Conservation (phyloP, 73 alveolate genomes). For the Symbiodinium pilosum region DNA sequence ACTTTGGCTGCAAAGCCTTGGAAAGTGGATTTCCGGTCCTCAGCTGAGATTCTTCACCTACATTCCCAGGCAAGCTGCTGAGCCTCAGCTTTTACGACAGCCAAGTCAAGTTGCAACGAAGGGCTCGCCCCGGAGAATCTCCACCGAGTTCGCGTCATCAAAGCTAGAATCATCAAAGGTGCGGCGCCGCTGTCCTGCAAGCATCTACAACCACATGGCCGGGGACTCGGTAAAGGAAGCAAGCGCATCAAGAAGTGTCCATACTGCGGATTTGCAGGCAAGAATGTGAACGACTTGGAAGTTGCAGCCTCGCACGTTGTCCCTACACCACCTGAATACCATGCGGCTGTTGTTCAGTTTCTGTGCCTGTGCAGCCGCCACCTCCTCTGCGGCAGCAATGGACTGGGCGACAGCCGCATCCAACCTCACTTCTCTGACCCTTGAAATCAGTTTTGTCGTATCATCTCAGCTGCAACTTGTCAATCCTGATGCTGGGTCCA, state of each 20-base stretch:
- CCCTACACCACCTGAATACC: not conserved
- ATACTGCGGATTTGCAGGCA: conserved; percentile 67
- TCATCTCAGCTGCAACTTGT: no score
- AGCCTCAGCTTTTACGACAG: no score
- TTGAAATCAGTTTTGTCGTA: no score
- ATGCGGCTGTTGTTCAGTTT: not conserved
- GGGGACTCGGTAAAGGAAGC: not conserved
- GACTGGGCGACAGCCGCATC: conserved; percentile 8
- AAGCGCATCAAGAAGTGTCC: not conserved
- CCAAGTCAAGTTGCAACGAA: not conserved
- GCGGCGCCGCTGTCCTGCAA: conserved; percentile 67
- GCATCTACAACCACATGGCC: not conserved
- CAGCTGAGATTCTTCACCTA: no score
- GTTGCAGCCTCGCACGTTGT: not conserved
- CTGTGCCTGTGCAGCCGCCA: conserved; percentile 15
- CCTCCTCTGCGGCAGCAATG: not conserved
- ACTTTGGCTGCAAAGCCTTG: conserved; percentile 87
- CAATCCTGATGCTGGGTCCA: no score
- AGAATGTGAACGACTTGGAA: conserved; percentile 44
- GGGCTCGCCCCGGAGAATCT: conserved; percentile 56
- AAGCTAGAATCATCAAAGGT: conserved; percentile 39
- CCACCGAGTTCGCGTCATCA: conserved; percentile 46
- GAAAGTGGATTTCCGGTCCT: conserved; percentile 71
- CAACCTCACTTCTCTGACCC: no score
- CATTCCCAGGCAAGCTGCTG: no score